Percentiles rank a stretch among this genome's conserved stretches.
Conservation (phyloP, 75 land plant species). For the Picea sitchensis region DNA sequence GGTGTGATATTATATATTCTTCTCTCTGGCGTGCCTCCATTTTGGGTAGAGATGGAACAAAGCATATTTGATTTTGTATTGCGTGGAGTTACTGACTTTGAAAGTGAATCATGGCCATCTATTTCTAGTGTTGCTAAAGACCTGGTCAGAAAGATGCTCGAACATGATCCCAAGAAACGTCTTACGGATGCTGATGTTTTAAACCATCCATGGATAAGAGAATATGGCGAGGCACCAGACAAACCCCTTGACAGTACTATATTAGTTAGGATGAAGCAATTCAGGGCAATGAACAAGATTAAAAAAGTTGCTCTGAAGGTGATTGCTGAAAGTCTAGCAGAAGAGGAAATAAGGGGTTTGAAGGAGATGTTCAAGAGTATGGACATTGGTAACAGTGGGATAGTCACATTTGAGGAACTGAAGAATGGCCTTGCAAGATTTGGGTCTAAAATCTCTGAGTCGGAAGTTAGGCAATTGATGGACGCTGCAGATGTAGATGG, state of each 20-base stretch:
- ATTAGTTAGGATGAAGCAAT: slow-evolving; percentile 90
- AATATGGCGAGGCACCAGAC: slow-evolving; percentile 88
- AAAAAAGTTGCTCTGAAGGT: slow-evolving; percentile 94
- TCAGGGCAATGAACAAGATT: slow-evolving; percentile 95
- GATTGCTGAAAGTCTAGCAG: slow-evolving; percentile 76
- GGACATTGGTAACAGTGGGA: slow-evolving; percentile 86
- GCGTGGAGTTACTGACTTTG: too few species aligned
- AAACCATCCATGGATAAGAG: slow-evolving; percentile 92
- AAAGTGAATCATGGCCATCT: too few species aligned
- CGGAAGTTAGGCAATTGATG: slow-evolving; percentile 76
- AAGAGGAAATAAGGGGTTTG: slow-evolving; percentile 88
- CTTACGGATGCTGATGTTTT: slow-evolving; percentile 11
- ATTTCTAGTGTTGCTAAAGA: too few species aligned
- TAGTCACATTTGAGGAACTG: slow-evolving; percentile 83
- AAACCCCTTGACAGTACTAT: slow-evolving; percentile 87
- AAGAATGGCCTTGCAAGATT: slow-evolving; percentile 69
- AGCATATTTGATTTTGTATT: too few species aligned
- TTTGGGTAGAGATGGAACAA: too few species aligned
- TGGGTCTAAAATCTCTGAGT: slow-evolving; percentile 65
- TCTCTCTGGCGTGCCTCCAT: too few species aligned
- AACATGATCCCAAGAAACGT: too few species aligned
- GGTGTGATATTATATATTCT: too few species aligned
- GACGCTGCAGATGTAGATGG: slow-evolving; percentile 45
- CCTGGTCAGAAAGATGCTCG: too few species aligned
- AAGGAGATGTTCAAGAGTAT: slow-evolving; percentile 92